A percentile compares a stretch with the other conserved stretches of the same genome.
Evolutionary conservation across 805 yeast genomes (phyloP).

Genomic region (Saccharomycopsis sp.): DNA sequence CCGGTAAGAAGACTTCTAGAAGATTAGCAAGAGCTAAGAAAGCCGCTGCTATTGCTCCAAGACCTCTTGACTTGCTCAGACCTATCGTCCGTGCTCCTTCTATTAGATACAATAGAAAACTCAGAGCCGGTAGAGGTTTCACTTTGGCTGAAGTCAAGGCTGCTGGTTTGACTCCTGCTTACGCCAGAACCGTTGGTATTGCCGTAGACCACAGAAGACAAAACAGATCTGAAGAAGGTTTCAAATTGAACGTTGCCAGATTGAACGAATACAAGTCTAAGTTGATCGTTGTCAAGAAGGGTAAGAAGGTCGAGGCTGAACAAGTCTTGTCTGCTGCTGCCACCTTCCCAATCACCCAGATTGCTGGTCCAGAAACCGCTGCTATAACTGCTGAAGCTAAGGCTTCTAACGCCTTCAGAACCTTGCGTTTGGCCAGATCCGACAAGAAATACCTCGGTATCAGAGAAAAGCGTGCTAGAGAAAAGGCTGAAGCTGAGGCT

Average conservation of each 20-base stretch:
- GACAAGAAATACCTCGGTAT: conserved; percentile 90
- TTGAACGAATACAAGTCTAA: conserved; percentile 93
- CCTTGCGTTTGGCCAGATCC: conserved; percentile 93
- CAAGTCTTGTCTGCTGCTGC: conserved; percentile 68
- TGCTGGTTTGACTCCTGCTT: conserved; percentile 87
- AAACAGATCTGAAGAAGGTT: conserved; percentile 94
- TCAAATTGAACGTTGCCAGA: conserved; percentile 92
- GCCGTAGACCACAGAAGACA: conserved; percentile 99
- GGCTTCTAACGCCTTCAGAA: conserved; percentile 81
- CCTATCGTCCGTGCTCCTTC: conserved; percentile 99
- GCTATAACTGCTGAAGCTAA: conserved; percentile 67
- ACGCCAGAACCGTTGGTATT: conserved; percentile 97
- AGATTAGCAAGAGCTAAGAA: conserved; percentile 88
- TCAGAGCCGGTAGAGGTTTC: conserved; percentile 99
- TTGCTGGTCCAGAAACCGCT: conserved; percentile 73
- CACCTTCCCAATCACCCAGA: conserved; percentile 88
- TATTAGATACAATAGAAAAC: conserved; percentile 97
- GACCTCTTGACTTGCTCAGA: conserved; percentile 92
- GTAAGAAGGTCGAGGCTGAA: conserved; percentile 68
- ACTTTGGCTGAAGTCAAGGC: conserved; percentile 97
- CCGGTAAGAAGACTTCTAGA: conserved; percentile 98
- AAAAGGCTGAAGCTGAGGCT: conserved; percentile 98
- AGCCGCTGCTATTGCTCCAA: conserved; percentile 96
- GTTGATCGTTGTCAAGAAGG: conserved; percentile 90
- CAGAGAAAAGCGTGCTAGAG: conserved; percentile 97